Evolutionary conservation across 441 rosid species (phyloP).

Genomic region (Adansonia grandidieri): DNA sequence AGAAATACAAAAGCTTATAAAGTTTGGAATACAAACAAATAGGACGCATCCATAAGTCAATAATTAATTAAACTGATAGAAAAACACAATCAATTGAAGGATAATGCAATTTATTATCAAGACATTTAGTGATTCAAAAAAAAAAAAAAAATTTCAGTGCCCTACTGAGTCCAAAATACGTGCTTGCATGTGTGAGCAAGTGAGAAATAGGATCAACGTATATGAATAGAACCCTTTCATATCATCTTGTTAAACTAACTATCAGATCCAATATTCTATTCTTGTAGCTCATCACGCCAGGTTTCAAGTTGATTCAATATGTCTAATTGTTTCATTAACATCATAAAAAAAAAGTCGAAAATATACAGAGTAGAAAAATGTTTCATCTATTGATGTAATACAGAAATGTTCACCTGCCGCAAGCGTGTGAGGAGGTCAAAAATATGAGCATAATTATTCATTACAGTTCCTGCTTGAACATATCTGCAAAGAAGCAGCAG

Average conservation of each 20-base stretch:
- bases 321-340: slow-evolving; percentile 2
- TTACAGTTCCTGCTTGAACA: slow-evolving; percentile 77
- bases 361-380: neutral
- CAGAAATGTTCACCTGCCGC: slow-evolving; percentile 71
- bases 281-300: neutral
- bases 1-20: neutral
- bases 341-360: neutral
- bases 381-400: neutral
- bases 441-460: slow-evolving; percentile 93
- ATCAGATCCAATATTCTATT: slow-evolving; percentile 13
- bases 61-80: neutral
- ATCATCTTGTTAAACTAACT: slow-evolving; percentile 11
- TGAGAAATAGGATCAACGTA: neutral
- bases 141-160: neutral
- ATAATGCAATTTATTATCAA: slow-evolving; percentile 1
- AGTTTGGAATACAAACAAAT: neutral
- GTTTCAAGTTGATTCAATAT: neutral
- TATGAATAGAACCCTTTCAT: neutral
- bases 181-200: slow-evolving; percentile 1
- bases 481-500: slow-evolving; percentile 55
- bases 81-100: neutral
- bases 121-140: neutral
- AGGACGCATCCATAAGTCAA: neutral
- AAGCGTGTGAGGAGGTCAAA: slow-evolving; percentile 94
- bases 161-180: slow-evolving; percentile 7